Percentiles rank a stretch among this genome's conserved stretches.
Evolutionary conservation across 345 rosid species (phyloP).

Genomic region (Populus nigra): DNA sequence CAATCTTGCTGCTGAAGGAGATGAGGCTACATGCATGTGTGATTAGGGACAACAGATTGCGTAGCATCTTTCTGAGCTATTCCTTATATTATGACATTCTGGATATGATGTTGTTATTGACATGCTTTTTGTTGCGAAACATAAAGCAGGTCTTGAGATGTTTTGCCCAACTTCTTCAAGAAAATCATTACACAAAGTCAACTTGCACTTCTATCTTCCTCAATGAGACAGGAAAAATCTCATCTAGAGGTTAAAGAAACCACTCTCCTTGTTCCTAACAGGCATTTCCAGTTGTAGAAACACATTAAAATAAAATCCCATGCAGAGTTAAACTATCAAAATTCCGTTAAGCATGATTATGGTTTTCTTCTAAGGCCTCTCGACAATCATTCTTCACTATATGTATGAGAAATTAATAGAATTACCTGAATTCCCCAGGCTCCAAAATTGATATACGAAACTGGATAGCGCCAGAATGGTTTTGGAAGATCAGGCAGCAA

Average conservation of each 20-base stretch:
- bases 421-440: slow-evolving; percentile 83
- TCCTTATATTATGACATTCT: neutral
- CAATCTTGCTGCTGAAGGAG: neutral
- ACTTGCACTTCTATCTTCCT: too few relatives aligned
- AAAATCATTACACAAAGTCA: too few relatives aligned
- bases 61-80: too few relatives aligned
- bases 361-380: neutral
- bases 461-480: slow-evolving; percentile 76
- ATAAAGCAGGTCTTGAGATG: neutral
- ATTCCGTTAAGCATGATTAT: neutral
- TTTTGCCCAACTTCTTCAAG: too few relatives aligned
- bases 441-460: slow-evolving; percentile 66
- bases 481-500: slow-evolving; percentile 77
- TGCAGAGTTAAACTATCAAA: neutral
- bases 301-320: neutral
- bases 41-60: neutral
- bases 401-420: neutral
- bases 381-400: neutral
- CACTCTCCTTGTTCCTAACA: too few relatives aligned
- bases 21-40: too few relatives aligned
- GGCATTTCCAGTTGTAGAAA: neutral
- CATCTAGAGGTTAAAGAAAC: too few relatives aligned
- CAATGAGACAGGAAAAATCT: too few relatives aligned
- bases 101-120: neutral
- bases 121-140: neutral